Evolutionary conservation across 2,329 filamentous ascomycete species (phyloP).

Genomic region (Ceratocystis alfenasii): DNA sequence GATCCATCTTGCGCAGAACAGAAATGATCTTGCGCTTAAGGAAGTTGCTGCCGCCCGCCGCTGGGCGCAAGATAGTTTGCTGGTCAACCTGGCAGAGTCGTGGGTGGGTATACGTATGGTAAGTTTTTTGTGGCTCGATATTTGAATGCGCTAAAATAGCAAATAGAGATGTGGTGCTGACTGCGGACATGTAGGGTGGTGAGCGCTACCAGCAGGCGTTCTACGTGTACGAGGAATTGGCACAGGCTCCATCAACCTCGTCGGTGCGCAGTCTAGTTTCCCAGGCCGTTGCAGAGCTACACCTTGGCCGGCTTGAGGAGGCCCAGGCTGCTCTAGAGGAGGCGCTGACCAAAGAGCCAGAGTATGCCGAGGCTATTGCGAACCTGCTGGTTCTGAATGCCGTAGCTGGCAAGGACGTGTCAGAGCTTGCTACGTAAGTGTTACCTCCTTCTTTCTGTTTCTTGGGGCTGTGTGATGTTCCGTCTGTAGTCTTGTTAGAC

Average conservation of each 20-base stretch:
- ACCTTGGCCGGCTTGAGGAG: conserved; percentile 78
- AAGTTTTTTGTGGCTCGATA: conserved; percentile 29
- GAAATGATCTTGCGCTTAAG: conserved; percentile 79
- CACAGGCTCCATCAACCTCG: conserved; percentile 70
- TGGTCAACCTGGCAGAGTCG: conserved; percentile 88
- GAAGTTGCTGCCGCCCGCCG: conserved; percentile 75
- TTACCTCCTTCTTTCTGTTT: background rate
- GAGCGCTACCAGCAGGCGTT: conserved; percentile 94
- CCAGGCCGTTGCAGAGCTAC: conserved; percentile 83
- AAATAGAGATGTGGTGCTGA: background rate
- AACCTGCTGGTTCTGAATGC: conserved; percentile 72
- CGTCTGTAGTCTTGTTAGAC: too few species aligned
- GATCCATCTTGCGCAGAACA: conserved; percentile 84
- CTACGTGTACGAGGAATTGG: conserved; percentile 95
- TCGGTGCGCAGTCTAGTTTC: conserved; percentile 66
- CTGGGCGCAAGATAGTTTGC: conserved; percentile 88
- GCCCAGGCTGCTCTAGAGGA: conserved; percentile 76
- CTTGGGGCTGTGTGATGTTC: background rate
- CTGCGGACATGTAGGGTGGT: conserved; percentile 50
- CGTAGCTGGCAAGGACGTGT: conserved; percentile 58
- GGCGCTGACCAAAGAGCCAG: conserved; percentile 61
- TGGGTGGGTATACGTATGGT: conserved; percentile 87
- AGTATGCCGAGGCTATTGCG: conserved; percentile 62
- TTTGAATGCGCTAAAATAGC: background rate
- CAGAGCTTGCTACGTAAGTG: conserved; percentile 50